phyloP scores from a whole-genome alignment of 345 rosid genomes.

The Eucalyptus dawsonii region DNA sequence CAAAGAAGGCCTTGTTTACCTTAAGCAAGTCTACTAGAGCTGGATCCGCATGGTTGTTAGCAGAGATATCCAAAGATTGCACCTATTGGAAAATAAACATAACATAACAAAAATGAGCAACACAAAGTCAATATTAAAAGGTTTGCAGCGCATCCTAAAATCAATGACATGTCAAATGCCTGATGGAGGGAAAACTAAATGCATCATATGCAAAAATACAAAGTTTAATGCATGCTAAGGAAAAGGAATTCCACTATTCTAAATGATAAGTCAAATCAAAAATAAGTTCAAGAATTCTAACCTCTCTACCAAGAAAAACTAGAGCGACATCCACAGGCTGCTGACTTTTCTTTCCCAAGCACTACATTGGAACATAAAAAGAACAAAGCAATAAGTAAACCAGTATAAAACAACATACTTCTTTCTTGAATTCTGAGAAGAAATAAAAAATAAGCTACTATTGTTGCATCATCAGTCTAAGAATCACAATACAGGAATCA shows the following conservation, averaged over 20 bases:
- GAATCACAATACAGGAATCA: background rate
- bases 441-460: background rate
- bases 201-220: background rate
- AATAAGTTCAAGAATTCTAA: constrained; percentile 5
- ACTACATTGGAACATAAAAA: constrained; percentile 15
- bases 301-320: constrained; percentile 88
- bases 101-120: background rate
- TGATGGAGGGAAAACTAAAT: background rate
- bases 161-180: background rate
- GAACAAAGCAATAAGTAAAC: background rate
- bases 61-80: constrained; percentile 57
- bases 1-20: constrained; percentile 18
- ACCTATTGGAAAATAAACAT: constrained; percentile 20
- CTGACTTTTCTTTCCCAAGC: constrained; percentile 43
- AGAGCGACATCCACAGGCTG: constrained; percentile 61
- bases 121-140: background rate
- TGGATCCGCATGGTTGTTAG: constrained; percentile 33
- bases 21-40: constrained; percentile 58
- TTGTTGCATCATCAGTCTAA: background rate
- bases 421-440: background rate
- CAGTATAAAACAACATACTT: background rate
- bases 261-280: background rate
- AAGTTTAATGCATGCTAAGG: background rate
- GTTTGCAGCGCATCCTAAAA: background rate
- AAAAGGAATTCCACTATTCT: background rate